Evolutionary conservation across 2,329 filamentous ascomycete genomes (phyloP).

Genomic region (Ophiostoma sp.): DNA sequence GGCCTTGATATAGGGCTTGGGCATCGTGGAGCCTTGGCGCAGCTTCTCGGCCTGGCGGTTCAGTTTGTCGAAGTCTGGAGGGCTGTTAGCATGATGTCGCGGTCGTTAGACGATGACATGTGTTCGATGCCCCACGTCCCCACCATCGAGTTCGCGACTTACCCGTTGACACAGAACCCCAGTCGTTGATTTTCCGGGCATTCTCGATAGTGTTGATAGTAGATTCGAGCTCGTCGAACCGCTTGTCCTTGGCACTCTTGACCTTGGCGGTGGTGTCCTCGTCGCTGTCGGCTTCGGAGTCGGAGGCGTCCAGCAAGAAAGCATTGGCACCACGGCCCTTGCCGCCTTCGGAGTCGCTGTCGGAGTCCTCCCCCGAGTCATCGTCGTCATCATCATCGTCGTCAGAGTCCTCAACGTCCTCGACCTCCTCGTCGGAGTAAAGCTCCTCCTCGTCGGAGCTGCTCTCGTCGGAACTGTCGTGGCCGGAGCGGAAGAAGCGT

Average conservation of each 20-base stretch:
- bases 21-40: constrained; percentile 67
- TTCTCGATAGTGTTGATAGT: constrained; percentile 92
- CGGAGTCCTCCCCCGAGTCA: constrained; percentile 49
- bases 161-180: constrained; percentile 88
- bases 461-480: constrained; percentile 91
- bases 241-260: constrained; percentile 98
- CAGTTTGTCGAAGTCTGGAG: constrained; percentile 84
- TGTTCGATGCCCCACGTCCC: neutral
- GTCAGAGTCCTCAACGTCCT: constrained; percentile 59
- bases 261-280: constrained; percentile 80
- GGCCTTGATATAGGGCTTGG: constrained; percentile 88
- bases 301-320: constrained; percentile 69
- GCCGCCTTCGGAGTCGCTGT: constrained; percentile 51
- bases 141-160: constrained; percentile 34
- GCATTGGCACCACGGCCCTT: constrained; percentile 66
- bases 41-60: constrained; percentile 81
- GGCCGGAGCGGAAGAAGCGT: constrained; percentile 90
- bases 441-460: constrained; percentile 96
- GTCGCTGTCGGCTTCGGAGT: constrained; percentile 76
- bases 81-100: neutral
- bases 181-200: constrained; percentile 95
- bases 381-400: constrained; percentile 59
- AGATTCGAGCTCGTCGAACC: constrained; percentile 84
- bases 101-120: too few species aligned
- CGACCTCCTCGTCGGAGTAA: constrained; percentile 67